Base-by-base conservation (phyloP, 1,139 yeast species). In the Eremothecium sinecaudum region DNA sequence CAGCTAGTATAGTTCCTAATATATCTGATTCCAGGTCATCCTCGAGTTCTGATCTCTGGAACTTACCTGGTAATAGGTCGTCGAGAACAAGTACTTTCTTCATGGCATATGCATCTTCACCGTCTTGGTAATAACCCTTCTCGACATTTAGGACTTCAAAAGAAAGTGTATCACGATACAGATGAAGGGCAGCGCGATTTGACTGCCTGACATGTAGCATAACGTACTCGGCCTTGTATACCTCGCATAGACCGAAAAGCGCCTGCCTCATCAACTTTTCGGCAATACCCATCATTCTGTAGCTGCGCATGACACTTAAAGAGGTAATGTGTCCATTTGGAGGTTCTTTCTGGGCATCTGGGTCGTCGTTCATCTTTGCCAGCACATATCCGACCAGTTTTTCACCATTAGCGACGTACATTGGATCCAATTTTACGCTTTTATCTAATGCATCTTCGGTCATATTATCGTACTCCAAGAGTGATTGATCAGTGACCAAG, bases 51-150 rank as follows among this genome's bases (percentile, higher is more conserved):
- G 64, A 63, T 14, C 60, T 54, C 46, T 72, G 76, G 41, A 71
- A 71, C 32, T 60, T 58, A 38, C 73, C 67, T 14, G 87, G 86
- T 33, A 73, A 46, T 39, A 79, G 61, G 17, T 76, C 78, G 5
- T 77, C 78, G 37, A 75, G 53, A 11, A 62, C 62, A 46, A 82
- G 64, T 2, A 64, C 66, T 51, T 79, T 79, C 53, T 75, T 77
- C 98, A 90, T 90, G 27, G 93, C 81, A 59, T 86, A 90, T n/a
- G 98, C 98, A 62, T 92, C 97, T 59, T 92, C 99, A 18, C 94
- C 95, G 59, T 90, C 97, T 39, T 90, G 96, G 55, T 90, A 90
- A 58, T 92, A 90, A 14, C 80, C 71, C 48, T 75, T 80, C 51
- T 87, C 96, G 39, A 90, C 77, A 31, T 79, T 74, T 37, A 79